phyloP scores from a whole-genome alignment of 805 yeast genomes.

The Yamadazyma akitaensis region DNA sequence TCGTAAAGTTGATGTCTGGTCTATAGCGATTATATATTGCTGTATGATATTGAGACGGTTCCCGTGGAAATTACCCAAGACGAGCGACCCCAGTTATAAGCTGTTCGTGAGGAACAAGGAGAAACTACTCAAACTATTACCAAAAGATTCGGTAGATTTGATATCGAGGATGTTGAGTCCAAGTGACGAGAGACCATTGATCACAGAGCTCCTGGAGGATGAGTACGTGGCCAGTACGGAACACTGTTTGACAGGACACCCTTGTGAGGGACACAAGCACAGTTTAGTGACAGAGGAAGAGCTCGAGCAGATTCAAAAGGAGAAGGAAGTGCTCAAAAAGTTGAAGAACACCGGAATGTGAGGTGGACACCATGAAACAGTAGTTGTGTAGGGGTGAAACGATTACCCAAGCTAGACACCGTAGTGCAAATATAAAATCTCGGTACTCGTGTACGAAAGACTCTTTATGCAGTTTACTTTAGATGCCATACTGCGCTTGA shows the following conservation, averaged over 20 bases:
- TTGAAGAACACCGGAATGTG: conserved; percentile 15
- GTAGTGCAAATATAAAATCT: too few relatives aligned
- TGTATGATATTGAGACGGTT: conserved; percentile 84
- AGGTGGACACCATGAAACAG: neutral
- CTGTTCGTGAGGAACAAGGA: conserved; percentile 49
- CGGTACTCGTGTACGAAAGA: too few relatives aligned
- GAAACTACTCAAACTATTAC: conserved; percentile 67
- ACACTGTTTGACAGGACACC: conserved; percentile 43
- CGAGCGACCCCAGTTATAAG: conserved; percentile 68
- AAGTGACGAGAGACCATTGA: conserved; percentile 53
- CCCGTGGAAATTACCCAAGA: conserved; percentile 95
- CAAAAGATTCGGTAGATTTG: conserved; percentile 58
- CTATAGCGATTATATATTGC: conserved; percentile 85
- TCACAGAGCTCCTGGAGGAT: conserved; percentile 54
- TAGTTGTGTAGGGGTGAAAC: too few relatives aligned
- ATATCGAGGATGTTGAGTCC: conserved; percentile 64
- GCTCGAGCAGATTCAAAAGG: conserved; percentile 34
- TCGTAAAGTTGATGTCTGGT: conserved; percentile 88
- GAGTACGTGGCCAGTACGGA: conserved; percentile 58
- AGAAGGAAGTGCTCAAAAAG: conserved; percentile 25
- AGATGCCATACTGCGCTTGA: too few relatives aligned
- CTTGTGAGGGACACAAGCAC: conserved; percentile 51
- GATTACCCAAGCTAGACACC: too few relatives aligned
- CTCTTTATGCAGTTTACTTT: too few relatives aligned
- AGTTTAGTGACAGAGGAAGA: conserved; percentile 70